Conservation (phyloP, 2,329 filamentous ascomycete genomes). For the Ophiostoma sp. region DNA sequence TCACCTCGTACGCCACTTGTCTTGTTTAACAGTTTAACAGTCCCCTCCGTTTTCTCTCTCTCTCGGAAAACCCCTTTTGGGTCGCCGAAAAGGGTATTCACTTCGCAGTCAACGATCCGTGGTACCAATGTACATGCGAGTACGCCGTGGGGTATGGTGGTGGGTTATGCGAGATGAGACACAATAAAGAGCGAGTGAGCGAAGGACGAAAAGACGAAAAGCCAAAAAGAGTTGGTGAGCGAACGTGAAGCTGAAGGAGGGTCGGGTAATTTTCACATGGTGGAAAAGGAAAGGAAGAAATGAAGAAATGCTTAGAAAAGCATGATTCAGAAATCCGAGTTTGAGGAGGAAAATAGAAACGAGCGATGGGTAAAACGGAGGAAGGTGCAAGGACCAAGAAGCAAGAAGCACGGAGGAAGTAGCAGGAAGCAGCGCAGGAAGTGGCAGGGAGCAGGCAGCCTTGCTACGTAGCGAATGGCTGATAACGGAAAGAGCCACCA, state of each 20-base stretch:
- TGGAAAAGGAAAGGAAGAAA: background rate
- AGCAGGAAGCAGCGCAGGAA: background rate
- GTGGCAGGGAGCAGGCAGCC: background rate
- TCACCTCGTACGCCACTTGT: background rate
- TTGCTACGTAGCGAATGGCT: background rate
- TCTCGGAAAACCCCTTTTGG: slow-evolving; percentile 1
- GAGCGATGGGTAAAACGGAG: slow-evolving; percentile 2
- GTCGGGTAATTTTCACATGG: background rate
- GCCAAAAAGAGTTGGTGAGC: background rate
- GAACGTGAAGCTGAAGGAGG: background rate
- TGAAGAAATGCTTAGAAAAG: background rate
- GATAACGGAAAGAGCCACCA: background rate
- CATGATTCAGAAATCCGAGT: background rate
- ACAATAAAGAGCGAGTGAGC: background rate
- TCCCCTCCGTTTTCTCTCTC: background rate
- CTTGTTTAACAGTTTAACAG: background rate
- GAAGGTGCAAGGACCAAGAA: background rate
- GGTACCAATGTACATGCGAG: background rate
- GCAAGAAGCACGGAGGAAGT: background rate
- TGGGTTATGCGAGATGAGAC: background rate
- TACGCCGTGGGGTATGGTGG: background rate
- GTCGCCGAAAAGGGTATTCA: background rate
- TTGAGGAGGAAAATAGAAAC: background rate
- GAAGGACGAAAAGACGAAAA: background rate
- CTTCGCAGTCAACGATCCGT: slow-evolving; percentile 6